A percentile compares a stretch with the other conserved stretches of the same genome.
Conservation (phyloP, 2,329 filamentous ascomycete genomes). For the Colletotrichum gloeosporioides region DNA sequence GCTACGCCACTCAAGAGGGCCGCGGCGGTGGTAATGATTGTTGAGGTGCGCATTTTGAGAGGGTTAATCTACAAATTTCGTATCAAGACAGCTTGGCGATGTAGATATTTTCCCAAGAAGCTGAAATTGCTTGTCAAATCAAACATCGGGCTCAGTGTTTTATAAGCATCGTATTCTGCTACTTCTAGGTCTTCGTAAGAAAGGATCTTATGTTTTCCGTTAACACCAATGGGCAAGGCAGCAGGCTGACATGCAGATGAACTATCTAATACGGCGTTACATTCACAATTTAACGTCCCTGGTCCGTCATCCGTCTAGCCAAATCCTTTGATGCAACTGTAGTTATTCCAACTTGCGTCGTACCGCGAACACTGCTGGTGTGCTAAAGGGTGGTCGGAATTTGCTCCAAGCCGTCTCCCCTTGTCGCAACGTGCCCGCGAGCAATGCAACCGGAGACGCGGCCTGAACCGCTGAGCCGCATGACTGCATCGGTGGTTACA, state of each 20-base stretch:
- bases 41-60: neutral
- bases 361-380: neutral
- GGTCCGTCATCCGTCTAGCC: neutral
- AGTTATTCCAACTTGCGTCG: neutral
- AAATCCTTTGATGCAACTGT: neutral
- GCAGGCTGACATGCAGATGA: neutral
- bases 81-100: too few relatives aligned
- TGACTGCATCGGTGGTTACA: neutral
- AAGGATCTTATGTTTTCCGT: neutral
- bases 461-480: neutral
- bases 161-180: neutral
- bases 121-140: accelerated
- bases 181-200: neutral
- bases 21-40: neutral
- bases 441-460: neutral
- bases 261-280: neutral
- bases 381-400: neutral
- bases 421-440: neutral
- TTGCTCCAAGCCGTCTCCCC: neutral
- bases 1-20: neutral
- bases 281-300: neutral
- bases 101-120: neutral
- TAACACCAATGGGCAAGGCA: neutral
- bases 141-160: accelerated
- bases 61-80: neutral